phyloP scores from a whole-genome alignment of 2,329 filamentous ascomycete species.

The Dothidotthia symphoricarpi region DNA sequence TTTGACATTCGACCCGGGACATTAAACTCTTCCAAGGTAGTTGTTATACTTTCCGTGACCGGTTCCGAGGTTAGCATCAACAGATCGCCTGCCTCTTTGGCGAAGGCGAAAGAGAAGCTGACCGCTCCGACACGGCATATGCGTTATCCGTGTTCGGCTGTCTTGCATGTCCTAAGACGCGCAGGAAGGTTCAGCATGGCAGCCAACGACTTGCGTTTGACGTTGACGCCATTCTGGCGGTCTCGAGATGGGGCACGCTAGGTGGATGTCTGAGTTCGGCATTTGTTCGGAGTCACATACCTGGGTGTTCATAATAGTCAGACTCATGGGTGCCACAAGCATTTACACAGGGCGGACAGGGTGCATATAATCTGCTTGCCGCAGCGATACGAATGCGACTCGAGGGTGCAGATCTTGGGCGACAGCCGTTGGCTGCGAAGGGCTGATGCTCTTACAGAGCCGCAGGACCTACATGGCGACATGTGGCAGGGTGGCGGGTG shows the following conservation, averaged over 20 bases:
- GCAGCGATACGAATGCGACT: conserved; percentile 8
- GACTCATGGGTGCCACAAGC: conserved; percentile 13
- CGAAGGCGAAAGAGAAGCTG: conserved; percentile 19
- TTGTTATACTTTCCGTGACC: conserved; percentile 1
- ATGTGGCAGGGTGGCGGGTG: background rate
- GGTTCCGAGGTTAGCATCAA: conserved; percentile 5
- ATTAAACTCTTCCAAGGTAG: too few species aligned
- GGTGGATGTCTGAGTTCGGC: conserved; percentile 5
- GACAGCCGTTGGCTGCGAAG: conserved; percentile 3
- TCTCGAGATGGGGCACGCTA: conserved; percentile 22
- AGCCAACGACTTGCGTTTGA: conserved; percentile 10
- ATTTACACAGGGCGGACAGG: conserved; percentile 17
- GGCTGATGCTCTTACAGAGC: too few species aligned
- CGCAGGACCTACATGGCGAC: background rate
- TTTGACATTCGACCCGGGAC: conserved; percentile 9
- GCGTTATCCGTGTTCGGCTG: conserved; percentile 11
- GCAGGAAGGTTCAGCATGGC: too few species aligned
- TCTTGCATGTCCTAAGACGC: conserved; percentile 15
- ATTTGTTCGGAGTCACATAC: too few species aligned
- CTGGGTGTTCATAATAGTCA: background rate
- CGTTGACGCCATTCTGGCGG: conserved; percentile 25
- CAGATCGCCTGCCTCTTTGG: conserved; percentile 13
- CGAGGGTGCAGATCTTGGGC: conserved; percentile 29
- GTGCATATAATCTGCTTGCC: conserved; percentile 1
- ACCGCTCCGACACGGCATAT: conserved; percentile 12